Conservation (phyloP, 441 rosid genomes). For the Macaranga tanarius region DNA sequence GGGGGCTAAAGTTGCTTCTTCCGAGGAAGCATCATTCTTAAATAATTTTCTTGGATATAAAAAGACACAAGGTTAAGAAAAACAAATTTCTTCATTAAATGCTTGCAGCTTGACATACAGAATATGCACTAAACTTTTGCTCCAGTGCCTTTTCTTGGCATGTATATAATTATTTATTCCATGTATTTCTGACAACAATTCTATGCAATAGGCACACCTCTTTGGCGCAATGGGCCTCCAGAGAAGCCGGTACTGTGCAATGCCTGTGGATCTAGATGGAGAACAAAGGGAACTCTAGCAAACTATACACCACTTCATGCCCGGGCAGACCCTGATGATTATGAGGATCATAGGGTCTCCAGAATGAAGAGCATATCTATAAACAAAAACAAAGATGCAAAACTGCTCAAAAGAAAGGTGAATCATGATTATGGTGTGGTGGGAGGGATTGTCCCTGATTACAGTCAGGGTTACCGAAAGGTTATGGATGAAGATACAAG, state of each 20-base stretch:
- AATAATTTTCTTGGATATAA: not conserved
- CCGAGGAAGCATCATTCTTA: not conserved
- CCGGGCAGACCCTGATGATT: constrained; percentile 67
- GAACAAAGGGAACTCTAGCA: constrained; percentile 89
- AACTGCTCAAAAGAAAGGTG: constrained; percentile 68
- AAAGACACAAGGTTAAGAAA: not conserved
- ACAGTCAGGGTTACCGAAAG: constrained; percentile 51
- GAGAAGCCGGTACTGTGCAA: constrained; percentile 98
- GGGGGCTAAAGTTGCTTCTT: not conserved
- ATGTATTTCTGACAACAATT: constrained; percentile 14
- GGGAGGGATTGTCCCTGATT: constrained; percentile 45
- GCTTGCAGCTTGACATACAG: not conserved
- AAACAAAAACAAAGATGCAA: constrained; percentile 65
- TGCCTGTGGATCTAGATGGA: constrained; percentile 99
- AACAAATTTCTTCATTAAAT: not conserved
- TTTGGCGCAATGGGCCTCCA: constrained; percentile 99
- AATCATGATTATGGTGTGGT: constrained; percentile 42
- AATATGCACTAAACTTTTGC: too few relatives aligned
- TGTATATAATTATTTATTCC: constrained; percentile 4
- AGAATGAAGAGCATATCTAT: constrained; percentile 63
- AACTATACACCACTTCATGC: constrained; percentile 97
- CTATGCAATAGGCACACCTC: constrained; percentile 66
- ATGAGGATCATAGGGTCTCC: constrained; percentile 60
- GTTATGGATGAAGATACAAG: constrained; percentile 77
- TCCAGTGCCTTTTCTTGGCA: not conserved